phyloP scores from a whole-genome alignment of 2,329 filamentous ascomycete species.

The Camillea tinctor region DNA sequence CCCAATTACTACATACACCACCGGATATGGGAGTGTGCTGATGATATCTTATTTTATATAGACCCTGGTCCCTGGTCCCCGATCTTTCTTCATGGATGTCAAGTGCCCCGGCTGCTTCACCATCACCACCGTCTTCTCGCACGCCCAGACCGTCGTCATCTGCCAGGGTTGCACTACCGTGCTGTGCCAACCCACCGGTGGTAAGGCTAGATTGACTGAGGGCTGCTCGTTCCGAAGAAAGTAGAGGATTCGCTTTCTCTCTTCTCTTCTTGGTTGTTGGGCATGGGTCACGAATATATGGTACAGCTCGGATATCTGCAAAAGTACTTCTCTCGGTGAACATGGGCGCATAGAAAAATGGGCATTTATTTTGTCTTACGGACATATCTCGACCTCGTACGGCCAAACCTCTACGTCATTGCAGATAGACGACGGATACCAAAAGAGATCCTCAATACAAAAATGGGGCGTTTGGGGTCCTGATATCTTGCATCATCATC shows the following conservation, averaged over 20 bases:
- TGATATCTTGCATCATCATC: slow-evolving; percentile 75
- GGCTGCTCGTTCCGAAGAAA: slow-evolving; percentile 99
- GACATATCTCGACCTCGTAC: slow-evolving; percentile 35
- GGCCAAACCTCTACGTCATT: slow-evolving; percentile 44
- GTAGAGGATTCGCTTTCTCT: slow-evolving; percentile 65
- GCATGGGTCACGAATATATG: slow-evolving; percentile 47
- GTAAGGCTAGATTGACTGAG: slow-evolving; percentile 98
- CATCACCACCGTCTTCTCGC: slow-evolving; percentile 99
- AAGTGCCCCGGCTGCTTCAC: slow-evolving; percentile 99
- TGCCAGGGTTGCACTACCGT: slow-evolving; percentile 99
- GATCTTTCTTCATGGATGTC: slow-evolving; percentile 99
- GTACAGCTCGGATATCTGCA: slow-evolving; percentile 61
- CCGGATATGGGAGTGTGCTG: slow-evolving; percentile 12
- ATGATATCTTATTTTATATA: slow-evolving; percentile 44
- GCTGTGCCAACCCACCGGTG: slow-evolving; percentile 98
- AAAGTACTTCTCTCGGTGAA: slow-evolving; percentile 42
- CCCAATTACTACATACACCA: slow-evolving; percentile 19
- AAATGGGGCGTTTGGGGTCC: slow-evolving; percentile 71
- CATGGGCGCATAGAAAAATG: slow-evolving; percentile 48
- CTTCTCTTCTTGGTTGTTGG: slow-evolving; percentile 43
- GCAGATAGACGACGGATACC: slow-evolving; percentile 73
- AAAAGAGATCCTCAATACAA: slow-evolving; percentile 54
- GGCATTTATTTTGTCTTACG: slow-evolving; percentile 35
- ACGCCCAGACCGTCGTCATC: slow-evolving; percentile 99
- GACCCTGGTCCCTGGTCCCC: slow-evolving; percentile 92